Evolutionary conservation across 192 early-diverging fungal species (phyloP).

Genomic region (Entophlyctis luteolus): DNA sequence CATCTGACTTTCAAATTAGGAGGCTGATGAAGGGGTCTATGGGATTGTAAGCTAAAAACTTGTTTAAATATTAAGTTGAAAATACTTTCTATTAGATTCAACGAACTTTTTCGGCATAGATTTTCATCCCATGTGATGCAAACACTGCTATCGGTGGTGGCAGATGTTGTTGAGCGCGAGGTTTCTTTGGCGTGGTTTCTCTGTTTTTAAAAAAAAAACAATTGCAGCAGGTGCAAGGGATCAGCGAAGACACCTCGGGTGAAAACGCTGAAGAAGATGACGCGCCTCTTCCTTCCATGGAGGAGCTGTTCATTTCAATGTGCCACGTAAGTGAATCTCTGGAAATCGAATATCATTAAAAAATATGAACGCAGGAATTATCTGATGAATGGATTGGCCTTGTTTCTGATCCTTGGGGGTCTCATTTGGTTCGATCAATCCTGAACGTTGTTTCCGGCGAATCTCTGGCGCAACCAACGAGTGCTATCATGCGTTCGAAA

Average conservation of each 20-base stretch:
- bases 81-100: constrained; percentile 25
- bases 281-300: constrained; percentile 64
- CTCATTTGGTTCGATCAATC: constrained; percentile 70
- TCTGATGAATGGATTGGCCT: constrained; percentile 40
- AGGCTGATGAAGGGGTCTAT: constrained; percentile 59
- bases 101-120: constrained; percentile 72
- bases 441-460: constrained; percentile 68
- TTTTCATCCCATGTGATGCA: constrained; percentile 86
- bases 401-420: constrained; percentile 70
- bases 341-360: neutral
- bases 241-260: constrained; percentile 16
- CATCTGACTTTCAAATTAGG: constrained; percentile 70
- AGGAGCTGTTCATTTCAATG: constrained; percentile 58
- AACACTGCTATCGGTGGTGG: constrained; percentile 69
- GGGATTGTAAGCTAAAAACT: constrained; percentile 26
- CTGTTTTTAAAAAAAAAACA: neutral
- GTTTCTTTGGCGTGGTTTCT: constrained; percentile 18
- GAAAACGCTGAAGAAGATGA: constrained; percentile 19
- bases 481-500: constrained; percentile 64
- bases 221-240: constrained; percentile 15
- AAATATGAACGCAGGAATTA: neutral
- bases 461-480: constrained; percentile 41
- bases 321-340: constrained; percentile 35
- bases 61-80: neutral
- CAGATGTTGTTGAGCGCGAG: constrained; percentile 73